phyloP scores from a whole-genome alignment of 306 rosid species.

The Vigna hirtella region DNA sequence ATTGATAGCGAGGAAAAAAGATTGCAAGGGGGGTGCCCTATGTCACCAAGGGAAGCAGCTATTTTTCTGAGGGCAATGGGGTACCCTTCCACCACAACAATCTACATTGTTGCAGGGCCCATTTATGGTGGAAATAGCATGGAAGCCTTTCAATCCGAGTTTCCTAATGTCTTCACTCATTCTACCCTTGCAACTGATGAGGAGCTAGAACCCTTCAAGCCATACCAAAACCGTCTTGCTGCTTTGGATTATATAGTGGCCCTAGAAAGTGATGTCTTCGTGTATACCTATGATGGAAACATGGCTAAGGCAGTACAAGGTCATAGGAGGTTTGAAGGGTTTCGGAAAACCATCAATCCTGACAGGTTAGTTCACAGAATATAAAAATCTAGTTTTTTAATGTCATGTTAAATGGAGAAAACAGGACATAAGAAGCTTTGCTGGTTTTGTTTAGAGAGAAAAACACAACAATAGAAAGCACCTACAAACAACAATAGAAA shows the following conservation, averaged over 20 bases:
- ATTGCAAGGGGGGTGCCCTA: slow-evolving; percentile 92
- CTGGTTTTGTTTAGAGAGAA: too few relatives aligned
- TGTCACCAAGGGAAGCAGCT: slow-evolving; percentile 97
- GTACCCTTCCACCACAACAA: slow-evolving; percentile 90
- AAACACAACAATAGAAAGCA: too few relatives aligned
- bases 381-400: background rate
- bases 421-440: too few relatives aligned
- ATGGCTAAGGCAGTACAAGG: slow-evolving; percentile 99
- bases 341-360: slow-evolving; percentile 87
- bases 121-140: slow-evolving; percentile 84
- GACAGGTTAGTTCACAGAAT: slow-evolving; percentile 67
- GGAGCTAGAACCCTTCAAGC: slow-evolving; percentile 82
- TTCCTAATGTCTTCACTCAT: slow-evolving; percentile 83
- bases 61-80: slow-evolving; percentile 96
- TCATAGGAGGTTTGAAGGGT: slow-evolving; percentile 91
- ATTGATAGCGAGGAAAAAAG: slow-evolving; percentile 77
- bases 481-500: too few relatives aligned
- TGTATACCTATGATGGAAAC: slow-evolving; percentile 94
- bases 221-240: slow-evolving; percentile 91
- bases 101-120: slow-evolving; percentile 97
- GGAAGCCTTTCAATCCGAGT: slow-evolving; percentile 67
- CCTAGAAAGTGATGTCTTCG: slow-evolving; percentile 90
- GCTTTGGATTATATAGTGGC: slow-evolving; percentile 95
- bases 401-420: background rate
- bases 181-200: slow-evolving; percentile 84